Percentiles rank a stretch among this genome's conserved stretches.
Conservation (phyloP, 192 early-diverging fungal genomes). For the Chytriomyces hyalinus region DNA sequence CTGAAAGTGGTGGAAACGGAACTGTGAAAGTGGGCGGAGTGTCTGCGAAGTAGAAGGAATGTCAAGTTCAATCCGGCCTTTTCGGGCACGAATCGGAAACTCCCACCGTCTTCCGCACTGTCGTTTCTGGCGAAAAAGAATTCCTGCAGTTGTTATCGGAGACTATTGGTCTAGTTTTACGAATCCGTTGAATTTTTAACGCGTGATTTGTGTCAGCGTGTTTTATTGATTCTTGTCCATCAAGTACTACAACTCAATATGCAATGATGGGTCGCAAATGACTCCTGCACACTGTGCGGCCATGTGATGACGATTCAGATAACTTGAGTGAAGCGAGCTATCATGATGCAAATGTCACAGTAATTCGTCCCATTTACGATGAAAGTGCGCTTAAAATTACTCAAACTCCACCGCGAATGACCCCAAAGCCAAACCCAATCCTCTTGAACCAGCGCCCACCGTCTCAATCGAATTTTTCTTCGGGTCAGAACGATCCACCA, state of each 20-base stretch:
- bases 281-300: slow-evolving; percentile 40
- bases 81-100: slow-evolving; percentile 34
- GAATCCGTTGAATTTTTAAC: slow-evolving; percentile 48
- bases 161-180: slow-evolving; percentile 63
- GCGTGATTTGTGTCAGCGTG: background rate
- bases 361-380: background rate
- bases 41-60: slow-evolving; percentile 10
- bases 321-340: background rate
- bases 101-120: slow-evolving; percentile 78
- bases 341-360: background rate
- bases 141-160: slow-evolving; percentile 69
- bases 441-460: background rate
- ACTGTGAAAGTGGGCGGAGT: slow-evolving; percentile 14
- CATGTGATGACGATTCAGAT: slow-evolving; percentile 50
- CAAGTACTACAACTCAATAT: slow-evolving; percentile 68
- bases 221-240: background rate
- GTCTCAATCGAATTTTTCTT: background rate
- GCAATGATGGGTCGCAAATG: slow-evolving; percentile 60
- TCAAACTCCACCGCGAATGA: background rate
- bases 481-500: no score
- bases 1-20: background rate
- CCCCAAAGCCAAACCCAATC: background rate
- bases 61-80: background rate
- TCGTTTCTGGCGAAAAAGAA: slow-evolving; percentile 68
- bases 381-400: background rate